These are phyloP conservation scores for Arxiozyma bovina DNA, from an alignment of 1,139 yeast genomes.

Conservation along the genomic window DNA sequence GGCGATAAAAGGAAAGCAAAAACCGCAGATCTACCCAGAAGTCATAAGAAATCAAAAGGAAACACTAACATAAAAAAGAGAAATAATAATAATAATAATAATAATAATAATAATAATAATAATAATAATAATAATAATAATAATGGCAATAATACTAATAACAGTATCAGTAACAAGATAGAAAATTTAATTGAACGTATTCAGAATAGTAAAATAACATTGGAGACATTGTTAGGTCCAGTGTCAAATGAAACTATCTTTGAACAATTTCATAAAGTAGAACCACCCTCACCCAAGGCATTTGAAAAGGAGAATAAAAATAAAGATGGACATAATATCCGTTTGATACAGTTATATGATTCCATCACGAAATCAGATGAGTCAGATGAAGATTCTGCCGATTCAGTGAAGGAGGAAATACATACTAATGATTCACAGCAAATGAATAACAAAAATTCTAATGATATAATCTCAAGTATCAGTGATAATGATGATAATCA, in stretches of 20 bases:
- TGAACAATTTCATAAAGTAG: constrained; percentile 1
- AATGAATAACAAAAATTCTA: too few relatives aligned
- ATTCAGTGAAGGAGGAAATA: not conserved
- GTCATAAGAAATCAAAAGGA: not conserved
- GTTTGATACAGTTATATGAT: not conserved
- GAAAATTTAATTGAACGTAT: constrained; percentile 4
- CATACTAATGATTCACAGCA: not conserved
- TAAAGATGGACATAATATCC: not conserved
- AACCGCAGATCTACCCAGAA: not conserved
- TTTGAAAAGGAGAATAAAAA: not conserved
- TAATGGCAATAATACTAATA: not conserved
- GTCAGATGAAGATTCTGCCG: not conserved
- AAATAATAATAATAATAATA: not conserved
- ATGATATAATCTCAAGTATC: too few relatives aligned
- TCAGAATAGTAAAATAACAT: constrained; percentile 3
- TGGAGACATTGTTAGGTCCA: constrained; percentile 5
- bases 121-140: not conserved
- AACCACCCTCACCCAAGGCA: constrained; percentile 1
- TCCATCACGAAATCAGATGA: not conserved
- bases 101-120: not conserved
- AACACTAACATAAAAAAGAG: not conserved
- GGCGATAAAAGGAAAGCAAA: not conserved
- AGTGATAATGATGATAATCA: too few relatives aligned
- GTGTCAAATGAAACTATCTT: not conserved
- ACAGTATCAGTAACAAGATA: not conserved